A percentile compares a stretch with the other conserved stretches of the same genome.
phyloP scores from a whole-genome alignment of 306 rosid genomes.

The Cicer judaicum region DNA sequence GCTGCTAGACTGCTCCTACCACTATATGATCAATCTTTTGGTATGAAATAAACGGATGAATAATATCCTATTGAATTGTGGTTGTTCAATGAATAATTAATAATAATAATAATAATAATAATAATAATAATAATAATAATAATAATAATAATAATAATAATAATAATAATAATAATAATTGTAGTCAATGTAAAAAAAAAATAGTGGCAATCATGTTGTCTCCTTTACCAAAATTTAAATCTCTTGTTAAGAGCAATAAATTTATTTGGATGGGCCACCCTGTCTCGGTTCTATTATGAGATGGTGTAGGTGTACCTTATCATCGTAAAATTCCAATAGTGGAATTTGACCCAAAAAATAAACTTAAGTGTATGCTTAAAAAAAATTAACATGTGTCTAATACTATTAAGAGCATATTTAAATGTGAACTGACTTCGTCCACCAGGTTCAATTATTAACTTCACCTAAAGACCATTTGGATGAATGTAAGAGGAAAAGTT shows the following conservation, averaged over 20 bases:
- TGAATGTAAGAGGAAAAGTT: too few species aligned
- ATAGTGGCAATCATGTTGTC: not conserved
- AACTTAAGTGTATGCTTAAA: not conserved
- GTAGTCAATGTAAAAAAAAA: not conserved
- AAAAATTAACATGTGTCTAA: not conserved
- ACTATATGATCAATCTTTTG: not conserved
- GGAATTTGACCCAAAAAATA: not conserved
- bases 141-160: too few species aligned
- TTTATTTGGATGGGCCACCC: slow-evolving; percentile 12
- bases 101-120: too few species aligned
- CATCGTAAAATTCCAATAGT: not conserved
- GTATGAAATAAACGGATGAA: not conserved
- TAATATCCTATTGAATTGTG: not conserved
- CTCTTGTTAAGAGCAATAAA: not conserved
- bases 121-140: too few species aligned
- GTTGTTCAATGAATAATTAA: not conserved
- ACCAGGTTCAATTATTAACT: not conserved
- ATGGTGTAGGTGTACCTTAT: slow-evolving; percentile 1
- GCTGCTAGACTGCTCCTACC: not conserved
- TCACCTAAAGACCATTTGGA: not conserved
- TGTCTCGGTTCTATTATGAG: slow-evolving; percentile 7
- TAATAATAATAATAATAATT: not conserved
- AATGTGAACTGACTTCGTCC: not conserved
- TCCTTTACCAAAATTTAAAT: not conserved
- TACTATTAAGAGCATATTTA: not conserved